Evolutionary conservation across 2,329 filamentous ascomycete genomes (phyloP), one percentile per base, ranked within the genome.

Genomic region (Macroventuria anomochaeta): DNA sequence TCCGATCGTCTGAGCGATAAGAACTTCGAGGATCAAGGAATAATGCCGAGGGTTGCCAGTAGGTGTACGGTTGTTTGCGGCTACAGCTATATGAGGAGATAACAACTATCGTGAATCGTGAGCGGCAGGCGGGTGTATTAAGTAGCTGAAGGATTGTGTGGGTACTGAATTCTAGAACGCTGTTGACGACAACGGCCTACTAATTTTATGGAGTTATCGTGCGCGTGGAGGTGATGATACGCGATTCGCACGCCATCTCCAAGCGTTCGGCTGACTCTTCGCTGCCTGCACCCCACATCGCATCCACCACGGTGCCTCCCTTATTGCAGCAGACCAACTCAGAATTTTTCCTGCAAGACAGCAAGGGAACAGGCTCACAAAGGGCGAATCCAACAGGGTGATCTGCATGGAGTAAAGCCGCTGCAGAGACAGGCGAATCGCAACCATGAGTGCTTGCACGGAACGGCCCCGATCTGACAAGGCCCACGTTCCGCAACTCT

Each of bases 221-320:
- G 57, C 51, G 44, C 48, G 64, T 60, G 61, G 61, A 60, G 65
- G 61, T 62, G 47, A 64, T 64, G 64, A 62, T 61, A 64, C 58
- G 62, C 57, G 55, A 69, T 71, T 53, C 72, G 69, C 70, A 73
- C 71, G 71, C 67, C 70, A 72, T 72, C 61, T 55, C 54, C 44
- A 59, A 59, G 44, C 47, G 53, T 43, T 49, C 63, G 62, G 61
- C 60, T 63, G 65, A 61, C 59, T 66, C 60, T 59, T 55, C 29
- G 59, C 53, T 63, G 59, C 60, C 55, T 57, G 46, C 47, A 34
- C 42, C 47, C 53, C 46, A 52, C 46, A 46, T 40, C 61, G 55
- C 60, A 53, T 58, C 60, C 63, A 60, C 60, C 58, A 63, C 28
- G 61, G 55, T 63, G 58, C 61, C 49, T 57, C 41, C 17, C 43